Percentiles rank a stretch among this genome's conserved stretches.
These are phyloP conservation scores for Chalciporus sphaerocephalus DNA, from an alignment of 768 basidiomycete species.

Conservation along the genomic window DNA sequence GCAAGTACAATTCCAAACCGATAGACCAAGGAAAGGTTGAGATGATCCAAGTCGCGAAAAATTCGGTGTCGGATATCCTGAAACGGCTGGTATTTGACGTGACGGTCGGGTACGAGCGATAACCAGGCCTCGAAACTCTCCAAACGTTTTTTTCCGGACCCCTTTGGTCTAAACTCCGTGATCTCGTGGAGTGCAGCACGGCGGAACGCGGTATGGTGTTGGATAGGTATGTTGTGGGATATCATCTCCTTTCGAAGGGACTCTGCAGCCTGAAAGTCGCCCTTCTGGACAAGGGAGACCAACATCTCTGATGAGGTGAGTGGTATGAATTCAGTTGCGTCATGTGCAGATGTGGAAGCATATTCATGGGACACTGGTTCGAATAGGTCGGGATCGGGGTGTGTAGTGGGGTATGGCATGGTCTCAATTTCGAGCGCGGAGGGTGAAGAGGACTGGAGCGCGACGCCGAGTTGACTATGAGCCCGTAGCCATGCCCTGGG, in stretches of 20 bases:
- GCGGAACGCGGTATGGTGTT: conserved; percentile 34
- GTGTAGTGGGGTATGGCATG: conserved; percentile 31
- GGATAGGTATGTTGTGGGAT: conserved; percentile 36
- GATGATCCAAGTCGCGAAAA: conserved; percentile 25
- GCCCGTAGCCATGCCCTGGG: conserved; percentile 15
- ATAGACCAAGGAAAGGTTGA: conserved; percentile 36
- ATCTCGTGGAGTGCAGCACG: conserved; percentile 35
- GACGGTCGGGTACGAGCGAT: conserved; percentile 37
- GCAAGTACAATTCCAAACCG: conserved; percentile 43
- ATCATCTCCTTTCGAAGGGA: conserved; percentile 39
- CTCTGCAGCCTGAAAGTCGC: conserved; percentile 28
- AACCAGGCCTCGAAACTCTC: conserved; percentile 41
- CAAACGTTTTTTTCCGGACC: conserved; percentile 15
- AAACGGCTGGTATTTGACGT: conserved; percentile 18
- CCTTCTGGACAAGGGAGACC: conserved; percentile 17
- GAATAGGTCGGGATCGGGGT: conserved; percentile 34
- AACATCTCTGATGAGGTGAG: conserved; percentile 25
- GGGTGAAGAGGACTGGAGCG: conserved; percentile 31
- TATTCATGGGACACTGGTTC: conserved; percentile 36
- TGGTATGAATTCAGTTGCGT: conserved; percentile 15
- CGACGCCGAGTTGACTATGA: conserved; percentile 21
- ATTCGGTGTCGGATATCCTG: conserved; percentile 31
- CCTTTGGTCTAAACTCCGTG: conserved; percentile 11
- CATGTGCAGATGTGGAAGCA: conserved; percentile 8
- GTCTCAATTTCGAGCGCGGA: conserved; percentile 34